Percentiles rank a stretch among this genome's conserved stretches.
Evolutionary conservation across 2,329 filamentous ascomycete genomes (phyloP).

Genomic region (Trichoderma harzianum): DNA sequence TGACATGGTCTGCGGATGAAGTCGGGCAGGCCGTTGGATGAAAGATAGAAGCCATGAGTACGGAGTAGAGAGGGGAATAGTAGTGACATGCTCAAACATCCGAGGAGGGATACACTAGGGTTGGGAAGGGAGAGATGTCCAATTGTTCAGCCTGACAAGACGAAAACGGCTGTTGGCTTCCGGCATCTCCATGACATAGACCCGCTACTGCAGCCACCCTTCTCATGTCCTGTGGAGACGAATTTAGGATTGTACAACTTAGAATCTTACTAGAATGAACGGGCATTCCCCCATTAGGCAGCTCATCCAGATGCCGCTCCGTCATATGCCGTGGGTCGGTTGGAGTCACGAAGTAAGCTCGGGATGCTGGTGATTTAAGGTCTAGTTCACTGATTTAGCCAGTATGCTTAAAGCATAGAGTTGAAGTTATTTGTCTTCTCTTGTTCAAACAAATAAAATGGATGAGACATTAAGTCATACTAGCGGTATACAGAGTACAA

Average conservation of each 20-base stretch:
- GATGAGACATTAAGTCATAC: not conserved
- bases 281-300: constrained; percentile 3
- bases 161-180: not conserved
- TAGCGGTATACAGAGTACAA: not conserved
- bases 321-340: not conserved
- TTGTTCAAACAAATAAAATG: too few relatives aligned
- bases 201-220: not conserved
- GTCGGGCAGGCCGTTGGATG: not conserved
- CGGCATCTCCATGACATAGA: not conserved
- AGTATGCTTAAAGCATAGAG: not conserved
- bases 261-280: not conserved
- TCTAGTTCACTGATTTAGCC: not conserved
- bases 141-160: not conserved
- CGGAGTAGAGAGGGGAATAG: not conserved
- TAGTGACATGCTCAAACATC: not conserved
- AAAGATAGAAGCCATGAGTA: not conserved
- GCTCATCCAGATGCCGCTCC: not conserved
- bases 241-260: not conserved
- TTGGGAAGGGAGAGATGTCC: not conserved
- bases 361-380: not conserved
- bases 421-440: not conserved
- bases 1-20: not conserved
- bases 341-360: not conserved
- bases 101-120: not conserved
- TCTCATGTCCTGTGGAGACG: not conserved